Base-by-base conservation (phyloP, 768 basidiomycete genomes). In the Chalciporus pseudorubinellus region DNA sequence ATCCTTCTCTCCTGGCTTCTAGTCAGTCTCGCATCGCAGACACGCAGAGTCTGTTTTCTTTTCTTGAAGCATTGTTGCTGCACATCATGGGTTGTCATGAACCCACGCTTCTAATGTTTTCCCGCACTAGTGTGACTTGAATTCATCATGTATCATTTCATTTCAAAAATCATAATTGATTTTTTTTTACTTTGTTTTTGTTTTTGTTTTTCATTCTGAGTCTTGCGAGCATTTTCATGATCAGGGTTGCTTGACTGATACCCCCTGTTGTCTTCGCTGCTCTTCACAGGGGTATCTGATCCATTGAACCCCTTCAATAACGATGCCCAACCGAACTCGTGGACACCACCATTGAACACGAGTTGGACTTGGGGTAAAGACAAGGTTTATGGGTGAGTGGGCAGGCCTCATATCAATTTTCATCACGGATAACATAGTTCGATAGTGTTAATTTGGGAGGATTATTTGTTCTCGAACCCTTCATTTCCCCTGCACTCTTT, bases 341-440 rank as follows among this genome's bases (percentile, higher is more conserved):
- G 88, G 84, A 86, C 87, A 6, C 90, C 89, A 1, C 78, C 87
- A 7, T 72, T 95, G 43, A 88, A 87, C 70, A 75, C 83, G 60
- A 79, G 72, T 22, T 95, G 91, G 89, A 76, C 71, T 20, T 93
- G 75, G 74, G 82, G 80, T 13, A 71, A 72, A 45, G 78, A 90
- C 71, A 79, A 72, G 39, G 69, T 88, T 28, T 73, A 72, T 56
- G 87, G 86, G 85, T 82, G 63, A 56, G 74, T 61, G 4, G 22
- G 41, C 36, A 47, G 55, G 43, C 54, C 34, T 59, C 16, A 13
- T 44, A 47, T 21, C 33, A 48, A 39, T 33, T 51, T 22, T 34
- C 21, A 33, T 50, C 26, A 26, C 5, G 43, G 51, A 52, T 56
- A 21, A 62, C 56, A 21, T 55, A 11, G 42, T 20, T 19, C 19